phyloP scores from a whole-genome alignment of 176 grass and related monocot species.

The Avena atlantica region DNA sequence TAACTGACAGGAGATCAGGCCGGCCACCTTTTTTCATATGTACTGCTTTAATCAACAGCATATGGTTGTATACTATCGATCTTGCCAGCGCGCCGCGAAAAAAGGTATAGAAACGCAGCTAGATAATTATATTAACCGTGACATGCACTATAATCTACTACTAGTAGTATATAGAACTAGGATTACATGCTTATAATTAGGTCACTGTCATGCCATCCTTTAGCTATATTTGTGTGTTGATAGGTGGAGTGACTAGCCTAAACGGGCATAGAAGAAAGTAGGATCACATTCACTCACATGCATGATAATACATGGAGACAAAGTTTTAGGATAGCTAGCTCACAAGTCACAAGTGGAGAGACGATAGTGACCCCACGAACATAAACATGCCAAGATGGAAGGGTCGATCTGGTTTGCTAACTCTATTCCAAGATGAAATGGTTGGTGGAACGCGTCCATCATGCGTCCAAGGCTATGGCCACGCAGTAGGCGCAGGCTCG shows the following conservation, averaged over 20 bases:
- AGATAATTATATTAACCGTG: too few relatives aligned
- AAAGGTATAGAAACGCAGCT: too few relatives aligned
- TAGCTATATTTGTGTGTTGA: slow-evolving; percentile 2
- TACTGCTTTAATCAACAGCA: not conserved
- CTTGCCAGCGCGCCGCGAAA: not conserved
- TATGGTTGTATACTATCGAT: not conserved
- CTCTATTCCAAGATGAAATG: slow-evolving; percentile 24
- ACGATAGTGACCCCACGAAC: slow-evolving; percentile 18
- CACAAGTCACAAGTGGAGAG: slow-evolving; percentile 16
- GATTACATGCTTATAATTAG: not conserved
- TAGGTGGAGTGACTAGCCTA: slow-evolving; percentile 4
- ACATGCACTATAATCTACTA: not conserved
- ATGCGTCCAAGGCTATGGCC: not conserved
- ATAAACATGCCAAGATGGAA: slow-evolving; percentile 18
- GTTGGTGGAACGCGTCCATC: slow-evolving; percentile 31
- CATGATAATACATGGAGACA: not conserved
- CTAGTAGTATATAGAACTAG: too few relatives aligned
- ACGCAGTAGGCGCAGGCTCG: slow-evolving; percentile 26
- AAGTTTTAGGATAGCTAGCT: not conserved
- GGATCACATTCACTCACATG: not conserved
- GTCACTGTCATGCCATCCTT: not conserved
- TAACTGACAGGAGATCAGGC: not conserved
- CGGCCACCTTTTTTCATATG: not conserved
- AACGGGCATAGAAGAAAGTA: not conserved
- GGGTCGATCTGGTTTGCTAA: not conserved